Evolutionary conservation across 1,284 basidiomycete genomes (phyloP).

Genomic region (Ceratobasidium theobromae): DNA sequence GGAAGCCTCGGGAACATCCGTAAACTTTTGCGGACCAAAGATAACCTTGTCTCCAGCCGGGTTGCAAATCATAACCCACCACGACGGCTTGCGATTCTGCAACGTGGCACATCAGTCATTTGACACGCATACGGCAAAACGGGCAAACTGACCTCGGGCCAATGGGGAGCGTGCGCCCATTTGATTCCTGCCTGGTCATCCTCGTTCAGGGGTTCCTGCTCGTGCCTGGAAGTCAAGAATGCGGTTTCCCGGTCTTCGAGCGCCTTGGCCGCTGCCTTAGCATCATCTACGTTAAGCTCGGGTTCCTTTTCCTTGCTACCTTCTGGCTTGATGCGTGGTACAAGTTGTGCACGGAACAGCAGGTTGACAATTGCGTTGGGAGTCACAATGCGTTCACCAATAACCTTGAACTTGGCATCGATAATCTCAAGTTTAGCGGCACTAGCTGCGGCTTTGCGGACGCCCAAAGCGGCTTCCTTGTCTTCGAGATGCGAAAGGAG

Average conservation of each 20-base stretch:
- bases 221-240: constrained; percentile 64
- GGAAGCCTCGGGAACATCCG: constrained; percentile 65
- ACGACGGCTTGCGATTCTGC: constrained; percentile 80
- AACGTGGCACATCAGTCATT: constrained; percentile 25
- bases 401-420: constrained; percentile 87
- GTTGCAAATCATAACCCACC: constrained; percentile 91
- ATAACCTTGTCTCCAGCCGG: constrained; percentile 87
- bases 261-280: constrained; percentile 50
- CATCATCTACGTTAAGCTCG: constrained; percentile 53
- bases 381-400: constrained; percentile 85
- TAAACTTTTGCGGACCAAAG: constrained; percentile 84
- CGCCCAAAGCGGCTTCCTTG: constrained; percentile 52
- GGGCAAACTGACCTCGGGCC: constrained; percentile 69
- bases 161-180: constrained; percentile 88
- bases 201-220: constrained; percentile 59
- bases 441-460: constrained; percentile 68
- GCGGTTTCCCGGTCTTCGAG: constrained; percentile 66
- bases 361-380: constrained; percentile 90
- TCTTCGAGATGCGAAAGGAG: constrained; percentile 21
- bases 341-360: constrained; percentile 50
- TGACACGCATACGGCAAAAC: not conserved
- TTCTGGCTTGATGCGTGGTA: not conserved
- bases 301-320: constrained; percentile 42
- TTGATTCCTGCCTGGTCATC: constrained; percentile 49
- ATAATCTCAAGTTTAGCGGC: constrained; percentile 85